phyloP scores from a whole-genome alignment of 2,329 filamentous ascomycete species.

The Botrytis medusae region DNA sequence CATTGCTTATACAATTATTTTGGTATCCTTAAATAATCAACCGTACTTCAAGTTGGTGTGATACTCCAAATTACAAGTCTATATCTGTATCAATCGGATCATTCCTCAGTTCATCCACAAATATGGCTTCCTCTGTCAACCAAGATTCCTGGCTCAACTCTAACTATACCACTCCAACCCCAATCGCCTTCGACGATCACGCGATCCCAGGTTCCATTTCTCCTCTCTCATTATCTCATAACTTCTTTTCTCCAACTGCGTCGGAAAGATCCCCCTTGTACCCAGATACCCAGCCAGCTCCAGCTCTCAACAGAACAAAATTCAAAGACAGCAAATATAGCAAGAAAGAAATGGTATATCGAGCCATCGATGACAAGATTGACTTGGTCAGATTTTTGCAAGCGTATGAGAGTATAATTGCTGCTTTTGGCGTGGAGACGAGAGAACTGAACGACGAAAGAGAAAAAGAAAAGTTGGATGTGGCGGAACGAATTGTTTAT shows the following conservation, averaged over 20 bases:
- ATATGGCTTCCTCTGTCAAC: background rate
- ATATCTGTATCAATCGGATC: background rate
- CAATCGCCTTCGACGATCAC: background rate
- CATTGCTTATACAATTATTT: background rate
- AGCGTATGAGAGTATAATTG: conserved; percentile 10
- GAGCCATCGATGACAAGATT: conserved; percentile 11
- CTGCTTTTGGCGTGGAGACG: background rate
- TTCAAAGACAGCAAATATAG: background rate
- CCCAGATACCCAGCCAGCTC: no score
- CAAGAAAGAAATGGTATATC: conserved; percentile 12
- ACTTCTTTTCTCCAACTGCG: background rate
- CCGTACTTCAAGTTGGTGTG: background rate
- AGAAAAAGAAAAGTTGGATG: background rate
- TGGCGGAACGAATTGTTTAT: background rate
- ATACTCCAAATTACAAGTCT: background rate
- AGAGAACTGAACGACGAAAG: background rate
- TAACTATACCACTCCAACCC: background rate
- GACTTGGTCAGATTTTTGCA: conserved; percentile 12
- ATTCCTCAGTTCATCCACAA: background rate
- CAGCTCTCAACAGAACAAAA: fast-evolving
- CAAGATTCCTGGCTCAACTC: background rate
- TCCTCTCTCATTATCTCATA: background rate
- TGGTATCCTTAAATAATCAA: background rate
- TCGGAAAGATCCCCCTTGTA: background rate
- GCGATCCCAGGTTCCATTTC: background rate